A percentile compares a stretch with the other conserved stretches of the same genome.
These are phyloP conservation scores for Lobulomyces angularis DNA, from an alignment of 192 early-diverging fungal species.

Conservation along the genomic window DNA sequence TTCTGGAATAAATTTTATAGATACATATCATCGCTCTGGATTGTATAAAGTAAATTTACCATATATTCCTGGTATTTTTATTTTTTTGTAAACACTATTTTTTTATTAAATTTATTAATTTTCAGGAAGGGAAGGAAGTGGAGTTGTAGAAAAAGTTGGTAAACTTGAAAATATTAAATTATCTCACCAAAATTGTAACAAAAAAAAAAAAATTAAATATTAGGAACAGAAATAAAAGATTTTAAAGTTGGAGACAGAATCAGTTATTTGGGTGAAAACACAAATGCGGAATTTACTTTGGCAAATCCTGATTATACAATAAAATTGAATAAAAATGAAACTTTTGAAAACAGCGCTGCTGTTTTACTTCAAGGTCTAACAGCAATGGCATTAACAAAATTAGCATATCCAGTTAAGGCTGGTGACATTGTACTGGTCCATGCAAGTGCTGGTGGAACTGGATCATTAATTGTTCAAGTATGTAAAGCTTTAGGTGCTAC, in stretches of 20 bases:
- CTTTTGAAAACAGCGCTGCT: slow-evolving; percentile 51
- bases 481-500: slow-evolving; percentile 61
- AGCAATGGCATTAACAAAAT: slow-evolving; percentile 55
- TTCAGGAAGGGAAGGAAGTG: slow-evolving; percentile 52
- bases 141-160: slow-evolving; percentile 67
- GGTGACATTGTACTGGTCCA: slow-evolving; percentile 72
- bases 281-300: slow-evolving; percentile 67
- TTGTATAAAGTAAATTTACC: slow-evolving; percentile 56
- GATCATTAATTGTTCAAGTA: slow-evolving; percentile 68
- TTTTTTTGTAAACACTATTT: background rate
- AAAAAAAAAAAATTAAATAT: slow-evolving; percentile 1
- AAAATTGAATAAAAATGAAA: slow-evolving; percentile 28
- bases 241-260: slow-evolving; percentile 73
- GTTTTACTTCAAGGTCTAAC: slow-evolving; percentile 70
- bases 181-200: too few relatives aligned
- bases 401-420: slow-evolving; percentile 55
- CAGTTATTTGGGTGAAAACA: slow-evolving; percentile 45
- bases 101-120: too few relatives aligned
- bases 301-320: slow-evolving; percentile 14
- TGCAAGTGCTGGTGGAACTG: slow-evolving; percentile 89
- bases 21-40: slow-evolving; percentile 78
- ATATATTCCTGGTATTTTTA: slow-evolving; percentile 49
- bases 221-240: slow-evolving; percentile 33
- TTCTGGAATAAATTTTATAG: slow-evolving; percentile 81
- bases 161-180: slow-evolving; percentile 31